Evolutionary conservation across 2,329 filamentous ascomycete species (phyloP).

Genomic region (Penicillium sclerotiorum): DNA sequence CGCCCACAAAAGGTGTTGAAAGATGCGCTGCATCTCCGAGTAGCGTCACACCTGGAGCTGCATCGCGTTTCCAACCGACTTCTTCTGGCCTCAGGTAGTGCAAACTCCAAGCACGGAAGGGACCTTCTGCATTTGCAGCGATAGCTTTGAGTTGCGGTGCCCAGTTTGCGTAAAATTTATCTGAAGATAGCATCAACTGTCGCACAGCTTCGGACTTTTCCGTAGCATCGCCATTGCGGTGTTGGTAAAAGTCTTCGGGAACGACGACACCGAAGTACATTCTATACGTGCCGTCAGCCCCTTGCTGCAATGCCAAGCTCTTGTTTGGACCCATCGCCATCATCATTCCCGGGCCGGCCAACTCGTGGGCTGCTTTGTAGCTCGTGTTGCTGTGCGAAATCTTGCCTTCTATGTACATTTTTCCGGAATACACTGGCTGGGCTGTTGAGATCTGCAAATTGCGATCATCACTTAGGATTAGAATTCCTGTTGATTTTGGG

Average conservation of each 20-base stretch:
- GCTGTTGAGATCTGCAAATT: conserved; percentile 1
- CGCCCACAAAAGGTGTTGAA: conserved; percentile 23
- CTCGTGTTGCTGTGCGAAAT: conserved; percentile 5
- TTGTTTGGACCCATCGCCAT: conserved; percentile 2
- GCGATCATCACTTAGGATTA: neutral
- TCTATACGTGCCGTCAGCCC: conserved; percentile 5
- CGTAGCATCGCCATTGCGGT: neutral
- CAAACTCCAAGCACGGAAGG: conserved; percentile 7
- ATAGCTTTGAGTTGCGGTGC: conserved; percentile 1
- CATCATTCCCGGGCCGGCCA: conserved; percentile 7
- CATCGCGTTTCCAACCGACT: conserved; percentile 1
- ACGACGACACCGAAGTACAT: conserved; percentile 6
- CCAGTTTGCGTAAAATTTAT: conserved; percentile 8
- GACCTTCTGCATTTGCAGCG: conserved; percentile 3
- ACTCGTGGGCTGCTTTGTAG: conserved; percentile 2
- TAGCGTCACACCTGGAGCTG: conserved; percentile 10
- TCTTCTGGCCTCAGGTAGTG: conserved; percentile 7
- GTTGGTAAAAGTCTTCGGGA: conserved; percentile 4
- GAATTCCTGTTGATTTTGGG: neutral
- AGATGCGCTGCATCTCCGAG: conserved; percentile 38
- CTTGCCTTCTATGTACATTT: conserved; percentile 7
- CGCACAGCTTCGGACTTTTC: conserved; percentile 5
- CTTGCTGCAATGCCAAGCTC: conserved; percentile 6
- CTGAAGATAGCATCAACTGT: conserved; percentile 5
- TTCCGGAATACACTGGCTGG: conserved; percentile 7